Base-by-base conservation (phyloP, 495 filamentous ascomycete species). In the Penicillium ucsense region DNA sequence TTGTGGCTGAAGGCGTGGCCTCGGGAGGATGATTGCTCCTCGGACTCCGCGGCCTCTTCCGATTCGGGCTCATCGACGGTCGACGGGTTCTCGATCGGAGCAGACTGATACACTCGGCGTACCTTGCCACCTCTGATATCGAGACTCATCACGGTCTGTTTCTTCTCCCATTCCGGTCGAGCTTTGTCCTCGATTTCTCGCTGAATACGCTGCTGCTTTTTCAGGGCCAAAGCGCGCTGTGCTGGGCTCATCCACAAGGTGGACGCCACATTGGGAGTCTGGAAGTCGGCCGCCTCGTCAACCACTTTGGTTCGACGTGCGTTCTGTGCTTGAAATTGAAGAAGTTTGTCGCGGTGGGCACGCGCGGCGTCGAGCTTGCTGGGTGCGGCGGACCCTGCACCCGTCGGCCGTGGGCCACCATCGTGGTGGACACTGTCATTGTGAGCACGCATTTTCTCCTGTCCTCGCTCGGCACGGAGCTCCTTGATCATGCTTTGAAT, bases 271-370 rank as follows among this genome's bases (percentile, higher is more conserved):
- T 70, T 70, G 0, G 84, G 78, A 0, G 82, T 85, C 44, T 97
- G 92, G 51, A 92, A 97, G 55, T 98, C 92, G 0, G 90, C 84
- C 2, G 88, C 90, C 63, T 98, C 91, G 62, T 98, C 92, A 27
- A 89, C 79, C 8, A 98, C 84, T 31, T 83, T 87, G 3, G 92
- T 98, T 7, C 92, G 72, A 39, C 80, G 79, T 0, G 90, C 89
- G 52, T 95, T 95, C 56, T 95, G 81, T 6, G 87, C 81, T 60
- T 98, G 92, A 63, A 86, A 98, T 1, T 68, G 68, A 0, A 98
- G 74, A 3, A 98, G 71, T 45, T 76, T 84, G 59, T 98, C 89
- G 0, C 91, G 75, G 50, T 98, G 92, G 45, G 82, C 82, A 49
- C 74, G 68, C 45, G 69, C 62, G 35, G 71, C 63, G 49, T 75